phyloP scores from a whole-genome alignment of 371 early-diverging fungal genomes.

The Mortierella sp. region DNA sequence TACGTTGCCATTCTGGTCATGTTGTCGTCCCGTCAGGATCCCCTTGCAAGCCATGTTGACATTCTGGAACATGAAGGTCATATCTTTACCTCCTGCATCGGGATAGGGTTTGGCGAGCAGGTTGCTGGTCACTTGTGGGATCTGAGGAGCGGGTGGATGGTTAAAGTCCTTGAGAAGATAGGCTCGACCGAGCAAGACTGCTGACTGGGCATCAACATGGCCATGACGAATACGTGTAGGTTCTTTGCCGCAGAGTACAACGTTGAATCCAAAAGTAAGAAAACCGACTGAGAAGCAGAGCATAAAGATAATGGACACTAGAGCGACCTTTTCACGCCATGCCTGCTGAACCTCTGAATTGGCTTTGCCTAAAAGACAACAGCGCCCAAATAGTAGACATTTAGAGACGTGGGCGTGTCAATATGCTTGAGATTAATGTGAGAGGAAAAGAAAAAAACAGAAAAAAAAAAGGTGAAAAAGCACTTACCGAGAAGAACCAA shows the following conservation, averaged over 20 bases:
- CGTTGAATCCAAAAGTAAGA: constrained; percentile 78
- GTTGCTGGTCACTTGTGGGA: constrained; percentile 57
- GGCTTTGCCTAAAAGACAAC: constrained; percentile 55
- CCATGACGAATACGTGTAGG: constrained; percentile 63
- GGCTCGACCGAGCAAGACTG: constrained; percentile 65
- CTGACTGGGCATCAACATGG: constrained; percentile 57
- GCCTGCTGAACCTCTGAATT: constrained; percentile 76
- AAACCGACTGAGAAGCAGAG: constrained; percentile 81
- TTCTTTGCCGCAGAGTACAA: constrained; percentile 66
- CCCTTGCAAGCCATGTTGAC: constrained; percentile 68
- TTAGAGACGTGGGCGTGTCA: not conserved
- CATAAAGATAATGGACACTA: constrained; percentile 75
- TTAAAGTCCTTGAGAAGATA: constrained; percentile 59
- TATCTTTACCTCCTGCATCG: constrained; percentile 77
- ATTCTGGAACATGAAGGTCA: constrained; percentile 83
- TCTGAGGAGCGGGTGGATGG: constrained; percentile 62
- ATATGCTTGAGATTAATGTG: not conserved
- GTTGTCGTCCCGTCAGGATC: constrained; percentile 59
- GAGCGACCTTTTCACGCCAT: constrained; percentile 87
- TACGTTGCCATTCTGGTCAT: constrained; percentile 43
- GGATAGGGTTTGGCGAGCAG: constrained; percentile 67
- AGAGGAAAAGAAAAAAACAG: not conserved
- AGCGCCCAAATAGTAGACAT: too few species aligned
- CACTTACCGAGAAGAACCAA: constrained; percentile 57
- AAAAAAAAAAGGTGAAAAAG: not conserved